These are phyloP conservation scores for Sungouiozyma intestinalis DNA, from an alignment of 805 yeast genomes.

Conservation along the genomic window DNA sequence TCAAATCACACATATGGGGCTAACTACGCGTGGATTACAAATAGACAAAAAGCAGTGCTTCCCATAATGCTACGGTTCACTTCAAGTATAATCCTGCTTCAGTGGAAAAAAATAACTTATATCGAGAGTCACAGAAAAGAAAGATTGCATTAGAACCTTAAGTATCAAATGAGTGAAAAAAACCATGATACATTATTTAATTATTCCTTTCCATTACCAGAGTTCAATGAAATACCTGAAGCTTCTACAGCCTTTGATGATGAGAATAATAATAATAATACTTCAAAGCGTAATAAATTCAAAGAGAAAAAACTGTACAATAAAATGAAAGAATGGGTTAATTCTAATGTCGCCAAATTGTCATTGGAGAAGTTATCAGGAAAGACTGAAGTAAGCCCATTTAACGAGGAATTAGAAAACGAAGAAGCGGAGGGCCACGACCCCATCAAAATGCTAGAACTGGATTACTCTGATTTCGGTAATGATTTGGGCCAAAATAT, in stretches of 20 bases:
- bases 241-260: background rate
- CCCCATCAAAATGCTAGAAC: background rate
- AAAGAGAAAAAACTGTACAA: background rate
- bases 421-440: background rate
- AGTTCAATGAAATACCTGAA: background rate
- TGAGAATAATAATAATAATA: background rate
- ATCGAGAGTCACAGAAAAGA: background rate
- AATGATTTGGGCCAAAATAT: background rate
- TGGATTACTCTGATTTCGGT: background rate
- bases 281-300: background rate
- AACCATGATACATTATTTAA: background rate
- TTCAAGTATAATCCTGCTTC: too few species aligned
- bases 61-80: too few species aligned
- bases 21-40: too few species aligned
- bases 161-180: background rate
- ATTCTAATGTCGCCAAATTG: background rate
- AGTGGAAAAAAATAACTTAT: too few species aligned
- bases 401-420: background rate
- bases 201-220: background rate
- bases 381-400: background rate
- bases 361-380: background rate
- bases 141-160: background rate
- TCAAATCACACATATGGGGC: background rate
- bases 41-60: too few species aligned
- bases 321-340: background rate